Evolutionary conservation across 75 land plant species (phyloP).

Genomic region (Pinus albicaulis): DNA sequence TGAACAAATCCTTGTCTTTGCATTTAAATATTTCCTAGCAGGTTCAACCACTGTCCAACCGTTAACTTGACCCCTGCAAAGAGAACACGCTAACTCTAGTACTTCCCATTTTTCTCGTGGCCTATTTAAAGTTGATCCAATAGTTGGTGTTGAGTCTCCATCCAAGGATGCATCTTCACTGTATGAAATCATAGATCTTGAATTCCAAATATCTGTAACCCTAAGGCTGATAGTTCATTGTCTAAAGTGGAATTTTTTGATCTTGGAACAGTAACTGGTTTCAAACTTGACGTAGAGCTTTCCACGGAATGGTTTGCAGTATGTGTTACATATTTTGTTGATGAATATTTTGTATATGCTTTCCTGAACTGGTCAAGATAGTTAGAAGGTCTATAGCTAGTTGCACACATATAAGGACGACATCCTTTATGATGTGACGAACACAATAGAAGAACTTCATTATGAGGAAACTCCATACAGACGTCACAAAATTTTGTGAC

Average conservation of each 20-base stretch:
- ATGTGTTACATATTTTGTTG: constrained; percentile 11
- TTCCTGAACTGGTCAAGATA: constrained; percentile 73
- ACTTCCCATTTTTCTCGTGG: too few species aligned
- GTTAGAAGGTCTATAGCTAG: constrained; percentile 66
- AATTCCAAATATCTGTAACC: not conserved
- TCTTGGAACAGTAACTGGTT: not conserved
- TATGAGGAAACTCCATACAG: too few species aligned
- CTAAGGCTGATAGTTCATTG: constrained; percentile 1
- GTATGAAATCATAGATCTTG: not conserved
- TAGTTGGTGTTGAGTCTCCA: too few species aligned
- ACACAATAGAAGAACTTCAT: too few species aligned
- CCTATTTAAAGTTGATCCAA: too few species aligned
- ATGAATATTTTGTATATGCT: constrained; percentile 46
- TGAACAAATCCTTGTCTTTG: constrained; percentile 71
- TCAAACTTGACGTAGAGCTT: constrained; percentile 6
- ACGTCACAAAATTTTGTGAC: too few species aligned
- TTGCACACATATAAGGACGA: too few species aligned
- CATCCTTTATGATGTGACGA: too few species aligned
- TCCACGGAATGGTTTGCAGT: not conserved
- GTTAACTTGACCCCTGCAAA: constrained; percentile 83
- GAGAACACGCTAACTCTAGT: constrained; percentile 60
- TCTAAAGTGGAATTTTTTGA: not conserved
- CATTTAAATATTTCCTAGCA: too few species aligned
- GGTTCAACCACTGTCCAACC: constrained; percentile 81
- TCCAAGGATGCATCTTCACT: too few species aligned